Base-by-base conservation (phyloP, 495 filamentous ascomycete species). In the Neurospora sublineolata region DNA sequence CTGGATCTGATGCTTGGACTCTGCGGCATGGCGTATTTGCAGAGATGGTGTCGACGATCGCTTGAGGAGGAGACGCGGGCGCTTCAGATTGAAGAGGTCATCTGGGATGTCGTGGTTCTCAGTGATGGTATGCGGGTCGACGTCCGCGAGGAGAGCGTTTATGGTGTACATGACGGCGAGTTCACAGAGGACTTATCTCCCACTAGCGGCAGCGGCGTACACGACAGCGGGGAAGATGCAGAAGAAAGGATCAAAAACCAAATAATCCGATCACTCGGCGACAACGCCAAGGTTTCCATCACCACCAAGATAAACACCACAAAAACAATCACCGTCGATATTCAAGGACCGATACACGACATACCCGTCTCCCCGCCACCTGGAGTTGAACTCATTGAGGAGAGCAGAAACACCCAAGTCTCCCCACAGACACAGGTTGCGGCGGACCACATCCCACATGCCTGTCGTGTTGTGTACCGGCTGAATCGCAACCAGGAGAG, bases 81-180 rank as follows among this genome's bases (percentile, higher is more conserved):
- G 2, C 82, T 84, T 38, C 79, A 83, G 60, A 84, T 84, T 14
- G 86, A 90, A 68, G 91, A 92, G 75, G 80, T 87, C 36, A 83
- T 93, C 11, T 94, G 92, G 92, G 92, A 94, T 82, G 88, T 92
- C n/a, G 89, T 93, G 60, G 87, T 93, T 38, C 77, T 91, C 23
- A 86, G 90, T 73, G 86, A 89, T 73, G 89, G 89, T 1, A 78
- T 83, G 46, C 81, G 88, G 42, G 87, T 87, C 33, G 90, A 91
- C 77, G 83, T 91, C 18, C 81, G 87, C 42, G 83, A 78, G 72
- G 75, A 86, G 75, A 72, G 78, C 7, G 42, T 75, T 75, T 76
- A 79, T 75, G 75, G 75, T 76, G 67, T 79, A 77, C 69, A 80
- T 77, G 58, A 44, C 60, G 72, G 75, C 2, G 80, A 84, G 73